Evolutionary conservation across 75 land plant species (phyloP).

Genomic region (Larix kaempferi): DNA sequence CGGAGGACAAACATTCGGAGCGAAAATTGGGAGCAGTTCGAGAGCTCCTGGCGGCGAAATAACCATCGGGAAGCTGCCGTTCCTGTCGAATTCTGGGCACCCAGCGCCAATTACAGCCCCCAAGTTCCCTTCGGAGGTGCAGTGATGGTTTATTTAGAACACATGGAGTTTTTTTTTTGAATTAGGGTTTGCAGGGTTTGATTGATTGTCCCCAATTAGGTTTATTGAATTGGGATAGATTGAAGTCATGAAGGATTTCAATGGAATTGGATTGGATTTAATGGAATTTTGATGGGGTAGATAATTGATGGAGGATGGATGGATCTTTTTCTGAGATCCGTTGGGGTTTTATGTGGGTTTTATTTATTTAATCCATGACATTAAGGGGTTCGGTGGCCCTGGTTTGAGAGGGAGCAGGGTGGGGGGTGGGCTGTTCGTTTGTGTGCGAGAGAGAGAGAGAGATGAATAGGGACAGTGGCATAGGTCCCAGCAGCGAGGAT

Average conservation of each 20-base stretch:
- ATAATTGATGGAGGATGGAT: not conserved
- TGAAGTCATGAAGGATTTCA: not conserved
- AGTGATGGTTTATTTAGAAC: not conserved
- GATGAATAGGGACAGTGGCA: not conserved
- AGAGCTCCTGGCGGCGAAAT: not conserved
- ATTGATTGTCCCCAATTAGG: not conserved
- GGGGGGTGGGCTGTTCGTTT: not conserved
- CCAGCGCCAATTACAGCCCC: constrained; percentile 1
- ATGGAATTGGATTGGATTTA: not conserved
- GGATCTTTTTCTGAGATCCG: not conserved
- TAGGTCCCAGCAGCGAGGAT: not conserved
- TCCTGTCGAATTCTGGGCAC: not conserved
- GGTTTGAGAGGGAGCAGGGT: not conserved
- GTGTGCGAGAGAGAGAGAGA: no score
- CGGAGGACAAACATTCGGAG: not conserved
- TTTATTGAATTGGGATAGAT: not conserved
- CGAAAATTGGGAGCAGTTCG: not conserved
- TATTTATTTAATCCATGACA: not conserved
- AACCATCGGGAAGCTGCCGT: no score
- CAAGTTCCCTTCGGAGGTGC: not conserved
- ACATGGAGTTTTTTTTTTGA: not conserved
- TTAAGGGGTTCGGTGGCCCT: not conserved
- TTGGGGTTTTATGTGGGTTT: not conserved
- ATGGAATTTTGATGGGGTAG: not conserved
- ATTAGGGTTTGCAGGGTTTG: not conserved